Percentiles rank a stretch among this genome's conserved stretches.
These are phyloP conservation scores for Neonectria coccinea DNA, from an alignment of 2,329 filamentous ascomycete genomes.

Conservation along the genomic window DNA sequence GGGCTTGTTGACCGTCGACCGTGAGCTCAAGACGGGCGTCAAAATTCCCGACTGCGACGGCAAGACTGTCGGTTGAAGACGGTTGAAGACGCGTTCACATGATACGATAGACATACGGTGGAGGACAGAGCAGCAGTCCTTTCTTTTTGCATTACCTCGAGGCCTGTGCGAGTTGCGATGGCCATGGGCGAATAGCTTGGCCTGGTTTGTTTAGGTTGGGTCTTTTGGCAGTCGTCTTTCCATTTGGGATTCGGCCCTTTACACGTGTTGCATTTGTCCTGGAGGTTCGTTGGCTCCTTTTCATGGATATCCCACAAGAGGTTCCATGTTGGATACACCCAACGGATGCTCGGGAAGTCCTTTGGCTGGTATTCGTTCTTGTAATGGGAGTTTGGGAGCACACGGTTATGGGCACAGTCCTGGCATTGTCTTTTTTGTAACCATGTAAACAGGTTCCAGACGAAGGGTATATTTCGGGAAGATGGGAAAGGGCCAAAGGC, in stretches of 20 bases:
- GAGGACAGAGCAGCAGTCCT: not conserved
- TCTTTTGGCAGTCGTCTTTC: constrained; percentile 10
- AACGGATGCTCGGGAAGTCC: constrained; percentile 5
- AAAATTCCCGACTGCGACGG: constrained; percentile 90
- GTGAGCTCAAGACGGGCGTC: constrained; percentile 85
- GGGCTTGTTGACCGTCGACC: constrained; percentile 88
- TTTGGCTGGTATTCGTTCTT: constrained; percentile 6
- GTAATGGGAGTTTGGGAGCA: constrained; percentile 24
- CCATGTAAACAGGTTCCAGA: constrained; percentile 12
- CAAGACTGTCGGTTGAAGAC: constrained; percentile 64
- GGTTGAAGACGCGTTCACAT: constrained; percentile 12
- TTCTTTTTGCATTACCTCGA: constrained; percentile 2
- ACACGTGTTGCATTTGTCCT: constrained; percentile 4
- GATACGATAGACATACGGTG: not conserved
- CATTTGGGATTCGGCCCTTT: constrained; percentile 7
- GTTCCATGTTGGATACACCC: constrained; percentile 22
- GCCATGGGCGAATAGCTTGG: not conserved
- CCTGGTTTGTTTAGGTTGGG: constrained; percentile 1
- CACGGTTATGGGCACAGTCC: constrained; percentile 17
- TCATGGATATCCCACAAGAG: constrained; percentile 1
- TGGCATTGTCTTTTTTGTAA: constrained; percentile 22
- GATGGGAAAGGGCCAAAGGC: constrained; percentile 11
- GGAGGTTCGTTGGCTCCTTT: constrained; percentile 1
- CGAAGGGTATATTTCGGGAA: constrained; percentile 16
- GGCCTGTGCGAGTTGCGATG: not conserved